A percentile compares a stretch with the other conserved stretches of the same genome.
Conservation (phyloP, 345 rosid species). For the Sisymbrium altissimum region DNA sequence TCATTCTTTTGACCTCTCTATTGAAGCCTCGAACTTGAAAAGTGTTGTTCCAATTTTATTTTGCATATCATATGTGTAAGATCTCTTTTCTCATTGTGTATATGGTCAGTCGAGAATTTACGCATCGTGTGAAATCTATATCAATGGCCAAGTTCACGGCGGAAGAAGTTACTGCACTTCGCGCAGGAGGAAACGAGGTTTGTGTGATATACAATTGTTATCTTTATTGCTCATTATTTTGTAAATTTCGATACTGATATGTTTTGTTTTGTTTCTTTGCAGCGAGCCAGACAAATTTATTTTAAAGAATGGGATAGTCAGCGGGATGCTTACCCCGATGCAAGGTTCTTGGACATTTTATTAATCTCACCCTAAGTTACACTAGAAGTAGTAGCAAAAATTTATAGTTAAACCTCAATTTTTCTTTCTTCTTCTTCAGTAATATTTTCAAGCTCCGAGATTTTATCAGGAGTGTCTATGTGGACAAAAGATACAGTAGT, state of each 20-base stretch:
- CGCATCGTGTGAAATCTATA: conserved; percentile 85
- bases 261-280: not conserved
- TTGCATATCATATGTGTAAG: not conserved
- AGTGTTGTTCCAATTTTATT: not conserved
- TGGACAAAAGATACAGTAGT: conserved; percentile 60
- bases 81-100: not conserved
- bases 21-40: not conserved
- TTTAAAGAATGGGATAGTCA: conserved; percentile 70
- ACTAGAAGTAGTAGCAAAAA: conserved; percentile 10
- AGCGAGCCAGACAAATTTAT: conserved; percentile 79
- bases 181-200: conserved; percentile 87
- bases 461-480: conserved; percentile 83
- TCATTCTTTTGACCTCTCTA: not conserved
- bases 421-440: conserved; percentile 45
- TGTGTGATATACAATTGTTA: not conserved
- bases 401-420: conserved; percentile 25
- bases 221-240: not conserved
- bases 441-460: conserved; percentile 64
- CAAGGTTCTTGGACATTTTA: conserved; percentile 52
- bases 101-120: conserved; percentile 73
- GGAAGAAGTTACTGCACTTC: conserved; percentile 79
- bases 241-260: not conserved
- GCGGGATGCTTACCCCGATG: conserved; percentile 69
- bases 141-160: conserved; percentile 86
- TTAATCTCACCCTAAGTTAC: not conserved